A percentile compares a stretch with the other conserved stretches of the same genome.
phyloP scores from a whole-genome alignment of 2,329 filamentous ascomycete genomes.

The Microascus cirrosus region DNA sequence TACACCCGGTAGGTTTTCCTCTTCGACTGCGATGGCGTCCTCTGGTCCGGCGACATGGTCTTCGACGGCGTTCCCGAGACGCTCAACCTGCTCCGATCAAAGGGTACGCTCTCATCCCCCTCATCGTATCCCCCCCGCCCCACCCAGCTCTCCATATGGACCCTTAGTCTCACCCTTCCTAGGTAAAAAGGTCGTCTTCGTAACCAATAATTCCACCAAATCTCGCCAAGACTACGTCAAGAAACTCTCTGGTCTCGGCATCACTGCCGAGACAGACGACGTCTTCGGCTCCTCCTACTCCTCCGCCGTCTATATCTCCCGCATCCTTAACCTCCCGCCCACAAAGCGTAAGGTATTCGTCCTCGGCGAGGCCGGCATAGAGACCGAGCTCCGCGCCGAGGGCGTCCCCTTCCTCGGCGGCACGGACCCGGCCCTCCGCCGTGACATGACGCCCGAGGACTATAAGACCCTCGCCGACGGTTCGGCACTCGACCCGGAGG shows the following conservation, averaged over 20 bases:
- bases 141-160: not conserved
- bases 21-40: slow-evolving; percentile 94
- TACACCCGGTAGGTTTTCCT: slow-evolving; percentile 55
- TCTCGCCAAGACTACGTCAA: slow-evolving; percentile 85
- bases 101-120: slow-evolving; percentile 40
- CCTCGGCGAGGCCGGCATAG: slow-evolving; percentile 82
- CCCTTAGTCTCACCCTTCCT: not conserved
- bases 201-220: slow-evolving; percentile 98
- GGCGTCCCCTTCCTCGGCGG: slow-evolving; percentile 73
- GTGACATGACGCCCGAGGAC: slow-evolving; percentile 72
- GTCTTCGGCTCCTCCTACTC: slow-evolving; percentile 96
- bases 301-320: slow-evolving; percentile 87
- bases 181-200: slow-evolving; percentile 91
- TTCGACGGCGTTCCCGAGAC: slow-evolving; percentile 82
- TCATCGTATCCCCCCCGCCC: not conserved
- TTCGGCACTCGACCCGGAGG: slow-evolving; percentile 69
- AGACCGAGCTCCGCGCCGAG: slow-evolving; percentile 75
- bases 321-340: slow-evolving; percentile 69
- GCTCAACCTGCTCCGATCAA: slow-evolving; percentile 67
- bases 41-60: slow-evolving; percentile 91
- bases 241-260: slow-evolving; percentile 74
- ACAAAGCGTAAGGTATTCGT: slow-evolving; percentile 91
- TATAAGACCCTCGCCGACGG: slow-evolving; percentile 68
- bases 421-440: slow-evolving; percentile 66
- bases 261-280: slow-evolving; percentile 73